Conservation (phyloP, 2,329 filamentous ascomycete species). For the Chaetomium globosum region DNA sequence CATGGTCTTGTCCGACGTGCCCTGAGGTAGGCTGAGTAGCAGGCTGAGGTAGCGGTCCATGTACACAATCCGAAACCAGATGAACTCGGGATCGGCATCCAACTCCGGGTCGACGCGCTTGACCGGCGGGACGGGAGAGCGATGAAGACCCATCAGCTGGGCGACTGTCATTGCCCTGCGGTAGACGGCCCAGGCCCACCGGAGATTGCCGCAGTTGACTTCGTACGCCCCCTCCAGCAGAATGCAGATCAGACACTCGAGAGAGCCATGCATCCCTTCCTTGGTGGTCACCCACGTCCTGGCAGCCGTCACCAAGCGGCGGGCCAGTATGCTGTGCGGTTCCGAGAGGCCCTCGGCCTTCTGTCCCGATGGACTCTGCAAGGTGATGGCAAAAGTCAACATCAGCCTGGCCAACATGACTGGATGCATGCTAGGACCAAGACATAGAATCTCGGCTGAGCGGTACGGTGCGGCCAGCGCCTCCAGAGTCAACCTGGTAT, state of each 20-base stretch:
- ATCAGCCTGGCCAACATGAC: constrained; percentile 42
- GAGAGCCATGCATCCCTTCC: constrained; percentile 43
- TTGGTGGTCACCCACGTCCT: constrained; percentile 43
- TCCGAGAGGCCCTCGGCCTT: constrained; percentile 33
- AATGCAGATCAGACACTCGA: constrained; percentile 49
- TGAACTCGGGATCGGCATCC: constrained; percentile 20
- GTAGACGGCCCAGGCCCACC: constrained; percentile 44
- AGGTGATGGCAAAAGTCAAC: constrained; percentile 40
- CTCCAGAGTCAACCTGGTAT: constrained; percentile 16
- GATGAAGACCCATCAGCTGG: constrained; percentile 48
- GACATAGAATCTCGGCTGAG: constrained; percentile 1
- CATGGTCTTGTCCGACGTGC: constrained; percentile 18
- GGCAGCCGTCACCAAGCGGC: constrained; percentile 39
- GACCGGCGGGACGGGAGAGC: constrained; percentile 29
- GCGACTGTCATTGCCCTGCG: constrained; percentile 46
- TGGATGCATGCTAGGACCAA: constrained; percentile 37
- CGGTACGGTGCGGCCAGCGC: constrained; percentile 9
- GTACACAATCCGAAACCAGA: constrained; percentile 44
- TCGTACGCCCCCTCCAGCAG: constrained; percentile 47
- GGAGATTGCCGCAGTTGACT: constrained; percentile 46
- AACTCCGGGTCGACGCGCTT: constrained; percentile 23
- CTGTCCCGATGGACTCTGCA: constrained; percentile 35
- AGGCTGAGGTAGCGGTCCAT: constrained; percentile 44
- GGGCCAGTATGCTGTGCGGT: constrained; percentile 37
- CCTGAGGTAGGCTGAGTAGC: constrained; percentile 42